phyloP scores from a whole-genome alignment of 2,329 filamentous ascomycete genomes.

The Fusarium stilboides region DNA sequence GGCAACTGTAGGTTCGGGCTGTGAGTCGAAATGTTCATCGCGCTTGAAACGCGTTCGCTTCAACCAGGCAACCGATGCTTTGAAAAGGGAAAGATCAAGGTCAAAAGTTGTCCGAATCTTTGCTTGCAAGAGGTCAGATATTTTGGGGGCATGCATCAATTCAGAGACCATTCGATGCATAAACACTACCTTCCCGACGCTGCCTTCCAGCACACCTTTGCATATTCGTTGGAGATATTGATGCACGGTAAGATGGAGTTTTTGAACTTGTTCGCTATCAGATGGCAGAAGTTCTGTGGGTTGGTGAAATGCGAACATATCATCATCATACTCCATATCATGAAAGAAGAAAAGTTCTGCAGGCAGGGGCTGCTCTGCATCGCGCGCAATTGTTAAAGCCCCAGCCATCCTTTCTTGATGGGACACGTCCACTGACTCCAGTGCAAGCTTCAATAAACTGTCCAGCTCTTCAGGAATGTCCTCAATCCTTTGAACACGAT shows the following conservation, averaged over 20 bases:
- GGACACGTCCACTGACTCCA: conserved; percentile 3
- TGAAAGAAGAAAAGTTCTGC: conserved; percentile 15
- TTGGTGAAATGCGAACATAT: conserved; percentile 10
- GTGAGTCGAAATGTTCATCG: background rate
- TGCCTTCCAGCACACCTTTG: conserved; percentile 2
- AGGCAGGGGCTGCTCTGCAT: background rate
- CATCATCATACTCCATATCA: conserved; percentile 12
- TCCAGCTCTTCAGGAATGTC: conserved; percentile 27
- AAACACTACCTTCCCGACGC: background rate
- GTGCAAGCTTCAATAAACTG: conserved; percentile 22
- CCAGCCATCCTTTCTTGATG: conserved; percentile 17
- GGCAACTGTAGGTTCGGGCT: background rate
- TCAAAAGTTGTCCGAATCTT: background rate
- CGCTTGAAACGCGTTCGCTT: conserved; percentile 2
- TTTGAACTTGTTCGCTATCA: background rate
- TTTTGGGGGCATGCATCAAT: background rate
- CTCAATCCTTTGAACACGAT: background rate
- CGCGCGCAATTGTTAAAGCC: conserved; percentile 9
- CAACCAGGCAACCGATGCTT: conserved; percentile 6
- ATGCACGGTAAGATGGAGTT: background rate
- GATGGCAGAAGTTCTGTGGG: background rate
- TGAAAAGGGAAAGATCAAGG: background rate
- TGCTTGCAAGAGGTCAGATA: background rate
- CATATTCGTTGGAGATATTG: background rate
- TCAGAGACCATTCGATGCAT: conserved; percentile 9